Evolutionary conservation across 495 filamentous ascomycete genomes (phyloP), one percentile per base, ranked within the genome.

Genomic region (Neurospora tetrasperma): DNA sequence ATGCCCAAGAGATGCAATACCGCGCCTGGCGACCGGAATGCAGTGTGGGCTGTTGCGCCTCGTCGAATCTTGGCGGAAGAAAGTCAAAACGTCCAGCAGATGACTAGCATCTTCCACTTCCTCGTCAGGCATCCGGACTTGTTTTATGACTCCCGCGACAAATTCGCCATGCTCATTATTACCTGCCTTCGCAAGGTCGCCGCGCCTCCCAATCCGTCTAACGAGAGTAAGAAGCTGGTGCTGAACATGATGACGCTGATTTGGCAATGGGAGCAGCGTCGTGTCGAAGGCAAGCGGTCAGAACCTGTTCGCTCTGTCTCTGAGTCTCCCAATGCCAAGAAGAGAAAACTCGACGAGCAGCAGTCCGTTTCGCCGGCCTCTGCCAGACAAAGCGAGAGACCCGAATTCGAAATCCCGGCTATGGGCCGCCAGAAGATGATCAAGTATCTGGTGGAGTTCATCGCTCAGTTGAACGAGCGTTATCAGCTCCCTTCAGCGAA

Each of bases 71-170:
- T 99, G 70, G 90, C 93, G 9, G 96, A 99, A 81, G 96, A 99
- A 79, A 94, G 91, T n/a, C 92, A 94, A 74, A 99, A 99, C 75
- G 86, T 94, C 72, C 95, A 97, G 82, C 96, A 98, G 82, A 90
- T 98, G 80, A 97, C 94, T 42, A 94, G 92, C 81, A 98, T 99
- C 75, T 98, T 98, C 81, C 91, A 97, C 76, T 99, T 98, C 80
- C 84, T 99, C 18, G 96, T 98, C 42, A 87, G 92, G 66, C 94
- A 98, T 78, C 91, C 94, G 2, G 92, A 94, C 77, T 85, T 98
- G 20, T 98, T 99, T 82, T 98, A 96, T 74, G 94, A 99, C 72
- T 93, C 94, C 2, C 85, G 96, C 71, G 96, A 98, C 71, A 92
- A 93, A 75, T 96, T 98, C 70, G 88, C 94, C 12, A 89, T 91